A percentile compares a stretch with the other conserved stretches of the same genome.
Conservation (phyloP, 345 rosid genomes). For the Arabidopsis thaliana region DNA sequence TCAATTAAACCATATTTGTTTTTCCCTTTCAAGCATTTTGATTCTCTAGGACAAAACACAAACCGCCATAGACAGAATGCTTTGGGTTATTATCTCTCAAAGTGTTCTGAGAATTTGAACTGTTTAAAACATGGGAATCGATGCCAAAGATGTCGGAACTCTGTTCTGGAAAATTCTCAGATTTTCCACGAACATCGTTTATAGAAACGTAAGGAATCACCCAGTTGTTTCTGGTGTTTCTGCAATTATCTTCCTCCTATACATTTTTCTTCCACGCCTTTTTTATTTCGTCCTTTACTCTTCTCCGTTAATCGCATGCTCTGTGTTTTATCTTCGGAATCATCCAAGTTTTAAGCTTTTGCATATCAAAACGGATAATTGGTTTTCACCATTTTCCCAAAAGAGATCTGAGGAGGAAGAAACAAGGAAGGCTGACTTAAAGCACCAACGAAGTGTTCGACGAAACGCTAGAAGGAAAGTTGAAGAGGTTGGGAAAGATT, state of each 20-base stretch:
- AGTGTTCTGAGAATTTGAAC: neutral
- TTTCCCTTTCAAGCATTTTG: slow-evolving; percentile 11
- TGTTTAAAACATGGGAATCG: slow-evolving; percentile 45
- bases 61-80: neutral
- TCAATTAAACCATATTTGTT: neutral
- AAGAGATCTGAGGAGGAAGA: slow-evolving; percentile 24
- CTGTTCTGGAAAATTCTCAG: slow-evolving; percentile 49
- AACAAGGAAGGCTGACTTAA: slow-evolving; percentile 40
- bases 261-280: slow-evolving; percentile 55
- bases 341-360: slow-evolving; percentile 34
- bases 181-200: slow-evolving; percentile 44
- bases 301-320: slow-evolving; percentile 51
- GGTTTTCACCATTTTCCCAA: slow-evolving; percentile 27
- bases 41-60: slow-evolving; percentile 17
- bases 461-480: slow-evolving; percentile 53
- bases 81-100: neutral
- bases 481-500: slow-evolving; percentile 47
- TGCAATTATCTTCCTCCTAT: slow-evolving; percentile 48
- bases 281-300: slow-evolving; percentile 56
- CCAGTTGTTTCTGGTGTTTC: slow-evolving; percentile 53
- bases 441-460: slow-evolving; percentile 55
- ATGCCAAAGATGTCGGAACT: slow-evolving; percentile 51
- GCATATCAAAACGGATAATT: neutral
- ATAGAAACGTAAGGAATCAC: slow-evolving; percentile 41
- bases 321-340: slow-evolving; percentile 41